Base-by-base conservation (phyloP, 192 early-diverging fungal species). In the Lunasporangiospora selenospora region DNA sequence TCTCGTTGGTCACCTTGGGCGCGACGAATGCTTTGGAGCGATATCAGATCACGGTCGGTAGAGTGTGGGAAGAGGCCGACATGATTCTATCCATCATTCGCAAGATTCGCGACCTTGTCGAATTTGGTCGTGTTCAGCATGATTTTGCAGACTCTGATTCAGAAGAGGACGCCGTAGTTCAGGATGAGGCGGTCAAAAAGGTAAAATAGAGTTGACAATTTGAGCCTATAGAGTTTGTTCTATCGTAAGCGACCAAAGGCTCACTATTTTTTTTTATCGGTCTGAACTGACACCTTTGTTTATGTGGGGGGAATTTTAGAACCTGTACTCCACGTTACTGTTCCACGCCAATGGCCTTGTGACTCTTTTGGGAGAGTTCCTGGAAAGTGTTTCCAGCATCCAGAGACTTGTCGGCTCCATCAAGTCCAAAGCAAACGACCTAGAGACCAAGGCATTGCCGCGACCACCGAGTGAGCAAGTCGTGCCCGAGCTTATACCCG, bases 1-100 rank as follows among this genome's bases (percentile, higher is more conserved):
- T 61, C n/a, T 73, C 69, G 0, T 36, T 73, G 23, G 61, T 73
- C 10, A 63, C 59, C 4, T 12, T 73, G 38, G 61, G 69, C 8
- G 60, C 69, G 6, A 73, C 69, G 2, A 63, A 62, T 47, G 69
- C 69, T 12, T 36, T 73, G 27, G 61, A 73, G 29, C 29, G 60
- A 32, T 73, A 73, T 39, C 69, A 73, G 30, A 57, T 73, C 33
- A 58, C 44, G 15, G 69, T 63, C 0, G 46, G 47, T 0, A 38
- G 61, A 6, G 61, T 73, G 21, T 73, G 69, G 69, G 69, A 73
- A 26, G 69, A 73, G 43, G 63, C 69, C 11, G 55, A 73, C 13
- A 49, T 63, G 23, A 73, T 73, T 15, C 50, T 73, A 23, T 37
- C 30, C 2, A 34, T 29, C 7, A 63, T 63, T 19, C 54, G 59